Evolutionary conservation across 768 basidiomycete genomes (phyloP).

Genomic region (Boletus reticulatus): DNA sequence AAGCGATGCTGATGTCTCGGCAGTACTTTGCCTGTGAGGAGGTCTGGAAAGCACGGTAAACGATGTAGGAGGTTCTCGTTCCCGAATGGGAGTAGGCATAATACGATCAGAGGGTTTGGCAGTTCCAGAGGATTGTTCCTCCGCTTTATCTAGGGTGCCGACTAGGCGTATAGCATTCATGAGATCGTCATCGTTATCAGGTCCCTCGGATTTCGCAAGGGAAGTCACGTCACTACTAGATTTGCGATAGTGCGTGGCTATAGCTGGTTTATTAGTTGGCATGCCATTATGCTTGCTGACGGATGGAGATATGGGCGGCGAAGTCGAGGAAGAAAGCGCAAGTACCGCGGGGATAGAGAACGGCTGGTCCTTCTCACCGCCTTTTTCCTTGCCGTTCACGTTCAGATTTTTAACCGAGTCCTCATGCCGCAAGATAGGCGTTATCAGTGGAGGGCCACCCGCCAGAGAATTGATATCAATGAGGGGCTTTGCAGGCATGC

Average conservation of each 20-base stretch:
- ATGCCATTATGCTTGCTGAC: conserved; percentile 4
- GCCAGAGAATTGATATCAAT: conserved; percentile 36
- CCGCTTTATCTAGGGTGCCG: conserved; percentile 23
- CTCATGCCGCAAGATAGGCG: conserved; percentile 30
- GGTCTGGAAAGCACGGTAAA: conserved; percentile 66
- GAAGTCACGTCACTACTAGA: conserved; percentile 15
- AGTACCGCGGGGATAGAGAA: conserved; percentile 30
- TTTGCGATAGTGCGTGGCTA: conserved; percentile 14
- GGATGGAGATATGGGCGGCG: conserved; percentile 19
- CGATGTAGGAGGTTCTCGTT: conserved; percentile 51
- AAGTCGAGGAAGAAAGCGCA: conserved; percentile 16
- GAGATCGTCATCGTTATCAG: conserved; percentile 29
- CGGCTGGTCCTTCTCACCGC: conserved; percentile 24
- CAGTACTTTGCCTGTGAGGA: conserved; percentile 33
- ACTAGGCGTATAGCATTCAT: conserved; percentile 32
- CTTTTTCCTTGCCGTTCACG: conserved; percentile 19
- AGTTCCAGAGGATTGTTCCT: conserved; percentile 10
- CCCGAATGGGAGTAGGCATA: conserved; percentile 58
- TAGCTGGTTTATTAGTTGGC: not conserved
- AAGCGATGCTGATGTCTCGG: conserved; percentile 11
- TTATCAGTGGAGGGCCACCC: conserved; percentile 36
- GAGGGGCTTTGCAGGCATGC: conserved; percentile 42
- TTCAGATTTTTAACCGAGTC: conserved; percentile 24
- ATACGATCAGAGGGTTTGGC: conserved; percentile 20
- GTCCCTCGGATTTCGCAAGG: conserved; percentile 2